A percentile compares a stretch with the other conserved stretches of the same genome.
These are phyloP conservation scores for Salix dunnii DNA, from an alignment of 345 rosid genomes.

Conservation along the genomic window DNA sequence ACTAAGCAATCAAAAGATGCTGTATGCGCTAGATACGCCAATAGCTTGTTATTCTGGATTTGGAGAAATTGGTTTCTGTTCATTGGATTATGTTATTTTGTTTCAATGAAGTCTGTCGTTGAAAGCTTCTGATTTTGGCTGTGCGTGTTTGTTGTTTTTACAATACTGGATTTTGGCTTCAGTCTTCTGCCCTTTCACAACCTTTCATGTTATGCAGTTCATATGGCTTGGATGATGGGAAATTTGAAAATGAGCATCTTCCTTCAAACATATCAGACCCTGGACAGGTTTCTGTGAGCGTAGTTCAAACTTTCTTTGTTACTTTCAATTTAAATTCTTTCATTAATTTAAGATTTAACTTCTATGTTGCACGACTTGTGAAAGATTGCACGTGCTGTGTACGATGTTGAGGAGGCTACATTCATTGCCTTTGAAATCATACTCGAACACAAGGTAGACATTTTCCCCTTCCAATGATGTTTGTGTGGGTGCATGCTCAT, in stretches of 20 bases:
- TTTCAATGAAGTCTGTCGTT: neutral
- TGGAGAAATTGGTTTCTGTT: neutral
- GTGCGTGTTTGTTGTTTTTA: neutral
- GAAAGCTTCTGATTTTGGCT: neutral
- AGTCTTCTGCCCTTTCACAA: neutral
- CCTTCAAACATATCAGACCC: constrained; percentile 66
- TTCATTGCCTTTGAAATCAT: constrained; percentile 74
- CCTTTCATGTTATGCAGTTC: constrained; percentile 44
- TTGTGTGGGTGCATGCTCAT: neutral
- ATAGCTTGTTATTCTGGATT: neutral
- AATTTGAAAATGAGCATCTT: constrained; percentile 69
- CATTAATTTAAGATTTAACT: constrained; percentile 14
- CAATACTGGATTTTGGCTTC: neutral
- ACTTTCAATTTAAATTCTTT: neutral
- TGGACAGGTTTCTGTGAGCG: constrained; percentile 56
- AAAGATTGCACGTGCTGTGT: constrained; percentile 80
- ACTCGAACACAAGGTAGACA: constrained; percentile 59
- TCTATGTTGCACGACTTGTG: constrained; percentile 19
- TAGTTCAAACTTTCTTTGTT: constrained; percentile 14
- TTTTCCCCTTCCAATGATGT: constrained; percentile 5
- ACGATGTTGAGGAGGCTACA: constrained; percentile 94
- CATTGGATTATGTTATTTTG: neutral
- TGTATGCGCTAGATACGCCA: neutral
- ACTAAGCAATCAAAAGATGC: neutral
- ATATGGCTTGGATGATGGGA: constrained; percentile 72